Evolutionary conservation across 352 stramenopile species (phyloP), one percentile per base, ranked within the genome.

Genomic region (Pythium sp.): DNA sequence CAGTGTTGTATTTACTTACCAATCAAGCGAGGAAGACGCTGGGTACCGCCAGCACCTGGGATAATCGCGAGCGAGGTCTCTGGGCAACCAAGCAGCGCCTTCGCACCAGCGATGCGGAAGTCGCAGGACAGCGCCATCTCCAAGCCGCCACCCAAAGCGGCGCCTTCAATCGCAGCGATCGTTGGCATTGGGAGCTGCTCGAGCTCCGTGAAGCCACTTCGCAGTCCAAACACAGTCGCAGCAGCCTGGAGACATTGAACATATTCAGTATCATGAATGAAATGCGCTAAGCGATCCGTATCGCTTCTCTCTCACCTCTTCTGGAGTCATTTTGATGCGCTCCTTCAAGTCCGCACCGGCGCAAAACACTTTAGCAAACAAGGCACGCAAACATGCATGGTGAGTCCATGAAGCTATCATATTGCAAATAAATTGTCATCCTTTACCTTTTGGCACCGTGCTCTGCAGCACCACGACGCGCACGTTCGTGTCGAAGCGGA

Each of bases 51-150:
- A 32, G 94, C 94, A 26, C 94, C 95, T 38, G 95, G 95, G 14
- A 98, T 87, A 68, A 98, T 98, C 0, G 89, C 95, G 11, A 98
- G 77, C 14, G 81, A 89, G 3, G 95, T 98, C 79, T 98, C 95
- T 0, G 93, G 93, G 20, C 96, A 87, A 0, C 92, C 94, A 9
- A 98, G 82, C 2, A 91, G 76, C 6, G 94, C 92, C 56, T 91
- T 93, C n/a, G 74, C 71, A 7, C 89, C 90, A 51, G 90, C 94
- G 43, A 98, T 87, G 20, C 93, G 87, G 38, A 98, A 86, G 79
- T 98, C 95, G 56, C 91, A 97, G 5, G 92, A 88, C 11, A 98
- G 73, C 12, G 92, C 91, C 73, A 98, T 84, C 72, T 98, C 95
- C 57, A 98, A 77, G 18, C 95, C 95, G 30, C 93, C 95, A 9